Percentiles rank a stretch among this genome's conserved stretches.
Conservation (phyloP, 2,329 filamentous ascomycete species). For the Peltaster fructicola region DNA sequence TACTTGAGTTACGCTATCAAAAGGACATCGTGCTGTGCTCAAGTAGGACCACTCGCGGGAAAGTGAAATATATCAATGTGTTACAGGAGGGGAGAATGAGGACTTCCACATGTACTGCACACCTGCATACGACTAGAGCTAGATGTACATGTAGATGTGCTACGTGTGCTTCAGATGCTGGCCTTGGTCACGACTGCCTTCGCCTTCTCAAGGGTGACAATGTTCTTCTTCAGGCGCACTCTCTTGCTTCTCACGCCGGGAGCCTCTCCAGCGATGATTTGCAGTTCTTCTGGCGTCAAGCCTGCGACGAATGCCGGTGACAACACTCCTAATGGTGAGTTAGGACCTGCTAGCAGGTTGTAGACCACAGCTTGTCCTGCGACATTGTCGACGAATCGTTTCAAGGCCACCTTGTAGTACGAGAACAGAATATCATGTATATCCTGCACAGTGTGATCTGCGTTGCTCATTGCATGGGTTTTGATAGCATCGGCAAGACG, state of each 20-base stretch:
- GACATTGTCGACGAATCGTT: constrained; percentile 46
- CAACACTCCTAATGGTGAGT: constrained; percentile 37
- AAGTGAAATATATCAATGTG: too few relatives aligned
- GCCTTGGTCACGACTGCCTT: too few relatives aligned
- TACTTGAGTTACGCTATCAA: too few relatives aligned
- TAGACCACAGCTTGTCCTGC: constrained; percentile 40
- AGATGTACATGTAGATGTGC: too few relatives aligned
- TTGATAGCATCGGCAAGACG: constrained; percentile 9
- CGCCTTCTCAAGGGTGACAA: too few relatives aligned
- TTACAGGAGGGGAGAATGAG: too few relatives aligned
- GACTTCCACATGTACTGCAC: too few relatives aligned
- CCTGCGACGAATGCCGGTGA: constrained; percentile 32
- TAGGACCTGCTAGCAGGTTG: constrained; percentile 31
- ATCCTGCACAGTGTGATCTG: constrained; percentile 27
- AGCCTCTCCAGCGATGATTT: constrained; percentile 42
- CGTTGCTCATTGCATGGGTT: constrained; percentile 18
- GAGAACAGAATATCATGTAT: constrained; percentile 40
- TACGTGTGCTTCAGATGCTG: too few relatives aligned
- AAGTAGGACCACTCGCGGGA: too few relatives aligned
- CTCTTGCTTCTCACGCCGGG: constrained; percentile 23
- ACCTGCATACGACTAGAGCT: too few relatives aligned
- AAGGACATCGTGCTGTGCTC: too few relatives aligned
- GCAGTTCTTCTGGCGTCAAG: constrained; percentile 32
- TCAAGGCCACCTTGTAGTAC: constrained; percentile 44
- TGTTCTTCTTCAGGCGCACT: constrained; percentile 27